Percentiles rank a stretch among this genome's conserved stretches.
These are phyloP conservation scores for Fusarium sp. DNA, from an alignment of 2,329 filamentous ascomycete species.

Conservation along the genomic window DNA sequence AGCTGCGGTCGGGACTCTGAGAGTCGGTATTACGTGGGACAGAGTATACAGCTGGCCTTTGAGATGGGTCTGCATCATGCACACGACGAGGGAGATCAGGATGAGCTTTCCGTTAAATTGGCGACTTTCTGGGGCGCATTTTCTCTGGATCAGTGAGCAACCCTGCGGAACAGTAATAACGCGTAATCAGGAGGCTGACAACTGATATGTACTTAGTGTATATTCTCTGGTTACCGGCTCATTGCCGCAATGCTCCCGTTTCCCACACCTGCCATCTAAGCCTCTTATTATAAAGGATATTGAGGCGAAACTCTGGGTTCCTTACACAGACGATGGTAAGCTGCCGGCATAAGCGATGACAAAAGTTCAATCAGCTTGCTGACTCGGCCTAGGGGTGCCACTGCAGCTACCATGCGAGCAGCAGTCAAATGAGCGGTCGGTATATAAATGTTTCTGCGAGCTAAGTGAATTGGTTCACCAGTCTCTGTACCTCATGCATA, in stretches of 20 bases:
- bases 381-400: conserved; percentile 57
- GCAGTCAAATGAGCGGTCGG: conserved; percentile 74
- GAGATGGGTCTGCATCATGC: conserved; percentile 76
- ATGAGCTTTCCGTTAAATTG: conserved; percentile 66
- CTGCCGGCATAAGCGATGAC: conserved; percentile 8
- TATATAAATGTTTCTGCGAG: conserved; percentile 75
- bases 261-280: conserved; percentile 66
- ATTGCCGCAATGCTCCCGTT: conserved; percentile 68
- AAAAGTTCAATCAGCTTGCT: not conserved
- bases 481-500: conserved; percentile 76
- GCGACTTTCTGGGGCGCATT: conserved; percentile 73
- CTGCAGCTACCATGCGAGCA: conserved; percentile 68
- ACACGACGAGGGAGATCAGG: conserved; percentile 60
- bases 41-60: conserved; percentile 76
- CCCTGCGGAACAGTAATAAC: not conserved
- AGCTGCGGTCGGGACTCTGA: conserved; percentile 78
- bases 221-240: conserved; percentile 73
- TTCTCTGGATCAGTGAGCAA: conserved; percentile 71
- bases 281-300: conserved; percentile 69
- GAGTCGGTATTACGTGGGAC: conserved; percentile 77
- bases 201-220: conserved; percentile 56
- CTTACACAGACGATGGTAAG: conserved; percentile 68
- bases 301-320: conserved; percentile 69
- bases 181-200: conserved; percentile 19
- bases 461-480: conserved; percentile 79